These are phyloP conservation scores for Daldinia grandis DNA, from an alignment of 495 filamentous ascomycete species.

Conservation along the genomic window DNA sequence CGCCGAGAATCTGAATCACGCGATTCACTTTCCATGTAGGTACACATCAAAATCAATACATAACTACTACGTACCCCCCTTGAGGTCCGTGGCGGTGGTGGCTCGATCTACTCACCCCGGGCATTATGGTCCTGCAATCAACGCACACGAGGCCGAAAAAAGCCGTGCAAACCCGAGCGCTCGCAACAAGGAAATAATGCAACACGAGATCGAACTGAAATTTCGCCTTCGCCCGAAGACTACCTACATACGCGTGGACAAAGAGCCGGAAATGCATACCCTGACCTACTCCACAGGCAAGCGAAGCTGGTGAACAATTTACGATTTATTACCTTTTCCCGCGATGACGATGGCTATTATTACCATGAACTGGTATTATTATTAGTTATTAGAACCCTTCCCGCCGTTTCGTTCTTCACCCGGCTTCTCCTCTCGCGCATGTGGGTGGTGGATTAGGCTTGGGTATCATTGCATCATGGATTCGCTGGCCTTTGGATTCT, in stretches of 20 bases:
- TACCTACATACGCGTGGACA: constrained; percentile 6
- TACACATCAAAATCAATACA: too few relatives aligned
- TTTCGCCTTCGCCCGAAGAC: constrained; percentile 1
- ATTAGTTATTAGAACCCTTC: background rate
- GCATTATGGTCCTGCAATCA: background rate
- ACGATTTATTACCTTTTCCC: constrained; percentile 1
- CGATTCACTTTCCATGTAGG: background rate
- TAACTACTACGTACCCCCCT: background rate
- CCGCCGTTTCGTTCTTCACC: constrained; percentile 1
- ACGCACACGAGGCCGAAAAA: background rate
- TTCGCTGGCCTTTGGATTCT: constrained; percentile 15
- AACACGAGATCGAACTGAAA: constrained; percentile 4
- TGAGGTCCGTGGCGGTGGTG: constrained; percentile 7
- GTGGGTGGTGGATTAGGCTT: constrained; percentile 22
- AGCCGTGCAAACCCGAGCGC: constrained; percentile 1
- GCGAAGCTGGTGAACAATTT: background rate
- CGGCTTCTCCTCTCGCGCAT: constrained; percentile 4
- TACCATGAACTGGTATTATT: too few relatives aligned
- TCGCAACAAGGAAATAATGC: background rate
- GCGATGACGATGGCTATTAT: background rate
- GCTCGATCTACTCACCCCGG: background rate
- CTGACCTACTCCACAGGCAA: background rate
- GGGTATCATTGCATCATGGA: constrained; percentile 43
- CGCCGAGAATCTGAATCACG: background rate
- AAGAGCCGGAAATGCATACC: constrained; percentile 1